phyloP scores from a whole-genome alignment of 2,329 filamentous ascomycete species.

The Cytospora piceae region DNA sequence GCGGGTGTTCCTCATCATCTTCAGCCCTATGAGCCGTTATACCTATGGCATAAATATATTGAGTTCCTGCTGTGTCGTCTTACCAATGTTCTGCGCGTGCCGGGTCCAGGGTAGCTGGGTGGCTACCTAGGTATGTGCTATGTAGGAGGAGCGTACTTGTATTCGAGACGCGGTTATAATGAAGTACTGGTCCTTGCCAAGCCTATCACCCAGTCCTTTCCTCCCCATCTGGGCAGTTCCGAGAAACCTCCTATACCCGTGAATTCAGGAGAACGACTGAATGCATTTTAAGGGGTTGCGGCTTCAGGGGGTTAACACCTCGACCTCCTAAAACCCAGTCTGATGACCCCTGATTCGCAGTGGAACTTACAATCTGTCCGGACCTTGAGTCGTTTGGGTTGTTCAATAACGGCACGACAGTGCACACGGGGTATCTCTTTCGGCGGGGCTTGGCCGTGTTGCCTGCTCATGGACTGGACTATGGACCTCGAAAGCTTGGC shows the following conservation, averaged over 20 bases:
- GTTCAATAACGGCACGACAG: not conserved
- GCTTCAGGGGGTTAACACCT: not conserved
- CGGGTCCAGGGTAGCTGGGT: not conserved
- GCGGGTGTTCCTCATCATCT: constrained; percentile 1
- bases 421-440: too few species aligned
- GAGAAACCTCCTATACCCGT: not conserved
- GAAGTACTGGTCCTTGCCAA: not conserved
- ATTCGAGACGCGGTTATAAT: not conserved
- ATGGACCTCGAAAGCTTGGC: not conserved
- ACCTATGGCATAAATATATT: constrained; percentile 3
- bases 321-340: not conserved
- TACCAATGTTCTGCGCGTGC: not conserved
- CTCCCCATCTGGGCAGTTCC: not conserved
- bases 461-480: not conserved
- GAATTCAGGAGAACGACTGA: not conserved
- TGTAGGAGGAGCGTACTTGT: not conserved
- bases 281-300: not conserved
- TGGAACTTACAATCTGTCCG: not conserved
- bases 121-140: not conserved
- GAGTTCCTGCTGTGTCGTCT: not conserved
- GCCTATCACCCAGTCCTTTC: not conserved
- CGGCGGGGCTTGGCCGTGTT: not conserved
- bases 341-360: not conserved
- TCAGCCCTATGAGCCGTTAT: constrained; percentile 29
- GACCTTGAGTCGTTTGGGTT: not conserved